A percentile compares a stretch with the other conserved stretches of the same genome.
phyloP scores from a whole-genome alignment of 78 protist species.

The Guillardia theta region DNA sequence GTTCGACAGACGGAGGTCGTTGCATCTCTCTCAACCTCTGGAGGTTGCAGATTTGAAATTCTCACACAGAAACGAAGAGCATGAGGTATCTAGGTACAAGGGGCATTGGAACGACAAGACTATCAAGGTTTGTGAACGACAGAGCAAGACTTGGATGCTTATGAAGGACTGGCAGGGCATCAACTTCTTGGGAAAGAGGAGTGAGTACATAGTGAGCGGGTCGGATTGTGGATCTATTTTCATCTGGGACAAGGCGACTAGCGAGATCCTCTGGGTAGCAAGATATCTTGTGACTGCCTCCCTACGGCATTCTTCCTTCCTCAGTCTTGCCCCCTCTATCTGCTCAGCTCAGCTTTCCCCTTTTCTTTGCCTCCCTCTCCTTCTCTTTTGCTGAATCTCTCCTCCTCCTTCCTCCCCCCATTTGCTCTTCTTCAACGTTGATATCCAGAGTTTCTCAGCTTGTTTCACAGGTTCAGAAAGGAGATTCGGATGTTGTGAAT shows the following conservation, averaged over 20 bases:
- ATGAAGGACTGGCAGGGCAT: neutral
- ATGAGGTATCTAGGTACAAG: neutral
- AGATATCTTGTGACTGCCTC: neutral
- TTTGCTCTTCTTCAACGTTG: neutral
- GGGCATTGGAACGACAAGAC: neutral
- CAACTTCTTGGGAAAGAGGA: neutral
- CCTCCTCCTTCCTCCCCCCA: neutral
- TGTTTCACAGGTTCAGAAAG: neutral
- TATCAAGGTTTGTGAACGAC: neutral
- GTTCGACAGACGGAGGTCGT: neutral
- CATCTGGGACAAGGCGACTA: neutral
- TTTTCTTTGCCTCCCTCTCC: neutral
- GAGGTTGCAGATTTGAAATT: too few relatives aligned
- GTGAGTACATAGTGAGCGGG: neutral
- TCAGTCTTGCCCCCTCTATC: neutral
- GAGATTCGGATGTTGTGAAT: neutral
- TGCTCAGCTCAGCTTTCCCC: neutral
- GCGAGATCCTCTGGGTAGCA: neutral
- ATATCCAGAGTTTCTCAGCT: neutral
- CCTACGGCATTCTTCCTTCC: neutral
- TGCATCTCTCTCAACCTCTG: neutral
- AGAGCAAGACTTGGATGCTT: neutral
- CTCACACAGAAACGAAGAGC: too few relatives aligned
- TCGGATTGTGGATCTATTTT: neutral
- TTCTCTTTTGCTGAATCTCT: neutral